Evolutionary conservation across 305 asterid species (phyloP).

Genomic region (Fraxinus sp.): DNA sequence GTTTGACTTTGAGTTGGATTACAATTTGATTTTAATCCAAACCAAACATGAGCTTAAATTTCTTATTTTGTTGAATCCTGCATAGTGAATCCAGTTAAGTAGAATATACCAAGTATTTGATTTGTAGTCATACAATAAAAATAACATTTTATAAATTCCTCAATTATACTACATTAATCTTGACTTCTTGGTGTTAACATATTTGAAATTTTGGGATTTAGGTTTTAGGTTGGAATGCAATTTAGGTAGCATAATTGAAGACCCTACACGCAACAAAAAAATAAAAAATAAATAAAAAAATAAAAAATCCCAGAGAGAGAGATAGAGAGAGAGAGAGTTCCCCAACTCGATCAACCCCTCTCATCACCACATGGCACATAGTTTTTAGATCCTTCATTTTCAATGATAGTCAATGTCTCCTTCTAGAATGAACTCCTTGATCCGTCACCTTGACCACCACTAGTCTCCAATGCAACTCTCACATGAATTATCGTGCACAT

Average conservation of each 20-base stretch:
- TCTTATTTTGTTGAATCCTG: background rate
- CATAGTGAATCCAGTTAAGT: background rate
- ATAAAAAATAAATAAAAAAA: no score
- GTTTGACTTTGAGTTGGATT: no score
- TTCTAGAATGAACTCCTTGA: no score
- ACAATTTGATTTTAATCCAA: no score
- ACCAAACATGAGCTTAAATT: background rate
- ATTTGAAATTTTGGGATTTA: background rate
- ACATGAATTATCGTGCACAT: no score
- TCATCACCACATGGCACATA: background rate
- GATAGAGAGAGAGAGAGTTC: no score
- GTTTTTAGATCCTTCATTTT: no score
- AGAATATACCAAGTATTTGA: background rate
- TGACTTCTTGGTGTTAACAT: background rate
- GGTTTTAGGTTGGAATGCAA: background rate
- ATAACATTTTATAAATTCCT: background rate
- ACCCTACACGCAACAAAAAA: background rate
- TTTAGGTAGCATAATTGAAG: background rate
- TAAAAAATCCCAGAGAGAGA: no score
- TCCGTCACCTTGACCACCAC: background rate
- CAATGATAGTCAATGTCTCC: background rate
- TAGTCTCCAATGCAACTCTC: background rate
- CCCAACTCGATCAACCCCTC: background rate
- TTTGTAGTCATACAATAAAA: background rate
- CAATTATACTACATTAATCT: background rate